Evolutionary conservation across 2,329 filamentous ascomycete species (phyloP).

Genomic region (Dactylellina drechsleri): DNA sequence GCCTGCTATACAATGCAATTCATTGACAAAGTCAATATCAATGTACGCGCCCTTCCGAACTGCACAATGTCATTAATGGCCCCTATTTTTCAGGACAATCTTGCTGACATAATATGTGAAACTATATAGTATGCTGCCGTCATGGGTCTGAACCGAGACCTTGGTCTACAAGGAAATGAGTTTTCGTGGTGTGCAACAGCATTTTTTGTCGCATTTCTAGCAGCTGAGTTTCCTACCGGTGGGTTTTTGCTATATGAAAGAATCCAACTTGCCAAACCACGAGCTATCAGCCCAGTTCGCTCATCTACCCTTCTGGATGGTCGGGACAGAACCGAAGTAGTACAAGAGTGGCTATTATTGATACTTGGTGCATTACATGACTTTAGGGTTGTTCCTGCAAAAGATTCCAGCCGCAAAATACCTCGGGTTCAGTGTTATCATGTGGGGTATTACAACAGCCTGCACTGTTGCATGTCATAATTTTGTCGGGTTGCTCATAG

Average conservation of each 20-base stretch:
- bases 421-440: constrained; percentile 69
- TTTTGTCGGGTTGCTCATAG: constrained; percentile 68
- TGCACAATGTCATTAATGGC: constrained; percentile 10
- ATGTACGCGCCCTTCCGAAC: constrained; percentile 63
- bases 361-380: constrained; percentile 57
- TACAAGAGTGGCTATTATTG: constrained; percentile 33
- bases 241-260: constrained; percentile 49
- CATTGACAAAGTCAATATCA: constrained; percentile 72
- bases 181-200: constrained; percentile 72
- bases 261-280: constrained; percentile 10
- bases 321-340: not conserved
- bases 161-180: constrained; percentile 69
- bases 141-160: constrained; percentile 71
- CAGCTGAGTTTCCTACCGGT: constrained; percentile 72
- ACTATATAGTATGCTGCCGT: constrained; percentile 70
- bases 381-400: constrained; percentile 69
- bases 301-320: constrained; percentile 36
- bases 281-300: constrained; percentile 11
- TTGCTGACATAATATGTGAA: no score
- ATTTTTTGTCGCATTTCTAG: constrained; percentile 71
- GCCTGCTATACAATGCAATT: constrained; percentile 72
- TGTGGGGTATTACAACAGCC: constrained; percentile 70
- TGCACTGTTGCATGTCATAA: constrained; percentile 68
- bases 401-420: constrained; percentile 71
- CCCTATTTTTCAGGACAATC: no score